Conservation (phyloP, 371 early-diverging fungal genomes). For the Mortierella sp. region DNA sequence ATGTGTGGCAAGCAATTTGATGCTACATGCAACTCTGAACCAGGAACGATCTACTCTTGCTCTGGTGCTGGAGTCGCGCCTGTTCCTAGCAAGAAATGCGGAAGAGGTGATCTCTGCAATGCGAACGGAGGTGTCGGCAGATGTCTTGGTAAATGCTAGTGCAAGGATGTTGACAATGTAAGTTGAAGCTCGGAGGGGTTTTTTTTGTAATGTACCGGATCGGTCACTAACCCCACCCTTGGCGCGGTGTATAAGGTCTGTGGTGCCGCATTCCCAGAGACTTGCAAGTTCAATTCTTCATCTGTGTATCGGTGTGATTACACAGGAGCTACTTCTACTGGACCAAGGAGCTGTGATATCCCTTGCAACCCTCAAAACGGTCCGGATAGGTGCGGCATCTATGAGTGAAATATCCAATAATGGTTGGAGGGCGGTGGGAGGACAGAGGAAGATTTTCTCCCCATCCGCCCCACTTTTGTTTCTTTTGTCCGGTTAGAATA, state of each 20-base stretch:
- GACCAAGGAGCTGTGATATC: not conserved
- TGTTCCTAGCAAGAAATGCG: constrained; percentile 5
- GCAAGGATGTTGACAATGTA: constrained; percentile 8
- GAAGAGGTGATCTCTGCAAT: constrained; percentile 4
- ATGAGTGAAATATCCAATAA: not conserved
- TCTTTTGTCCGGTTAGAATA: too few species aligned
- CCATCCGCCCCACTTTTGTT: too few species aligned
- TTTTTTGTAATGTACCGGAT: too few species aligned
- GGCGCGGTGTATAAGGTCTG: too few species aligned
- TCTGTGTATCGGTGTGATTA: constrained; percentile 17
- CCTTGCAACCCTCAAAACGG: constrained; percentile 29
- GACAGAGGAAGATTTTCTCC: too few species aligned
- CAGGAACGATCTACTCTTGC: constrained; percentile 17
- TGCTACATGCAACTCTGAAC: constrained; percentile 2
- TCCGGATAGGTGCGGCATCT: constrained; percentile 23
- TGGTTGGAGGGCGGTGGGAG: too few species aligned
- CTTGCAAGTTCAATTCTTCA: constrained; percentile 4
- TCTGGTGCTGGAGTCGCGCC: constrained; percentile 6
- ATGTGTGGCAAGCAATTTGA: constrained; percentile 34
- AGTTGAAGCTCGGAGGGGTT: too few species aligned
- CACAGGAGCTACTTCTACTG: not conserved
- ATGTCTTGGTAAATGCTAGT: constrained; percentile 16
- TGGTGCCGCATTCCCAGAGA: constrained; percentile 15
- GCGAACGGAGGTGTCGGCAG: not conserved
- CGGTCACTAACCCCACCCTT: too few species aligned